A percentile compares a stretch with the other conserved stretches of the same genome.
Evolutionary conservation across 2,329 filamentous ascomycete genomes (phyloP).

Genomic region (Talaromyces atroroseus): DNA sequence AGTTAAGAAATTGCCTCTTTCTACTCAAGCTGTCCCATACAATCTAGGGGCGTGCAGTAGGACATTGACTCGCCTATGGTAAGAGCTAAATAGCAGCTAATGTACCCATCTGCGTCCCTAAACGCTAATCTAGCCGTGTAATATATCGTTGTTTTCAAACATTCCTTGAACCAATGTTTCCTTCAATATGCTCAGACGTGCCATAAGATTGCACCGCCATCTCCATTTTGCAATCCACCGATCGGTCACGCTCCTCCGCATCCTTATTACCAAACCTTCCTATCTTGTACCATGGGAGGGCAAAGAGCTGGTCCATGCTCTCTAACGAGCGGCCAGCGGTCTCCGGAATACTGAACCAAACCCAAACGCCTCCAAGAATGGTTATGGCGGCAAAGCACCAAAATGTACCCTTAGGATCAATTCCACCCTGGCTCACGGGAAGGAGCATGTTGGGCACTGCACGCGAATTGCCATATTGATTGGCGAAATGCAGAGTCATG

Average conservation of each 20-base stretch:
- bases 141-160: background rate
- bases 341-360: conserved; percentile 68
- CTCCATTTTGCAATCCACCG: background rate
- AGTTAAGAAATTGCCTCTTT: background rate
- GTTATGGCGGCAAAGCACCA: conserved; percentile 69
- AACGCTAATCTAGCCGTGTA: background rate
- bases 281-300: conserved; percentile 68
- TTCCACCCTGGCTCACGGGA: conserved; percentile 34
- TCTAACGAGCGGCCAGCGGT: conserved; percentile 53
- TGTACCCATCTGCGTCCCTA: background rate
- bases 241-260: background rate
- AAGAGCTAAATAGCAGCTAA: background rate
- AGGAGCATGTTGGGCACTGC: conserved; percentile 73
- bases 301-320: conserved; percentile 54
- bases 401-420: conserved; percentile 63
- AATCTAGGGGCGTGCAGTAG: background rate
- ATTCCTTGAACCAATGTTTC: background rate
- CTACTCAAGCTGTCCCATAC: background rate
- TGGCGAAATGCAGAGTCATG: conserved; percentile 74
- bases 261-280: conserved; percentile 41
- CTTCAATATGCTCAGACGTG: background rate
- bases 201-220: background rate
- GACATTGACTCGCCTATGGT: background rate
- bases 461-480: conserved; percentile 72
- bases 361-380: conserved; percentile 62